Percentiles rank a stretch among this genome's conserved stretches.
These are phyloP conservation scores for Phytopythium ostracodes DNA, from an alignment of 352 stramenopile species.

Conservation along the genomic window DNA sequence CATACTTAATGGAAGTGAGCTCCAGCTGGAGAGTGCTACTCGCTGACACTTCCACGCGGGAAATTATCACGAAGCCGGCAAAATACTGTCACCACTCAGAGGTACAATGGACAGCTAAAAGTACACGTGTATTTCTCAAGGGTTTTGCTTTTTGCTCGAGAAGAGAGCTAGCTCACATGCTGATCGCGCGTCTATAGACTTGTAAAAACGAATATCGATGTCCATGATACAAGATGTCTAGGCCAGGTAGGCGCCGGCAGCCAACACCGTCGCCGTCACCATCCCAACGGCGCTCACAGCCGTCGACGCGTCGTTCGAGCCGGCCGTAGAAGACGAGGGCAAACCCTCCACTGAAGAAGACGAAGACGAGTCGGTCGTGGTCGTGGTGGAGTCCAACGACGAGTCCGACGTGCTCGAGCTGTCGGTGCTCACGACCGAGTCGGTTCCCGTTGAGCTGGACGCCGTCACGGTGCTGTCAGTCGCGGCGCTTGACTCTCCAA, in stretches of 20 bases:
- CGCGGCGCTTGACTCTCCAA: slow-evolving; percentile 9
- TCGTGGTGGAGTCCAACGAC: background rate
- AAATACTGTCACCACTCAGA: no score
- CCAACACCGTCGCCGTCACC: slow-evolving; percentile 14
- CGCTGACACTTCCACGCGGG: no score
- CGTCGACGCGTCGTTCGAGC: slow-evolving; percentile 21
- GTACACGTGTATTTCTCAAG: slow-evolving; percentile 2
- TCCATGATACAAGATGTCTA: slow-evolving; percentile 8
- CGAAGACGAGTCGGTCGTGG: slow-evolving; percentile 6
- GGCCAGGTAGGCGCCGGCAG: slow-evolving; percentile 19
- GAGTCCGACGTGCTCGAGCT: slow-evolving; percentile 2
- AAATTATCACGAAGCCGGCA: no score
- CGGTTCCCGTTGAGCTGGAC: slow-evolving; percentile 8
- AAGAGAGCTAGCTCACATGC: no score
- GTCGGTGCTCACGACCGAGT: slow-evolving; percentile 7
- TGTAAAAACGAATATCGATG: no score
- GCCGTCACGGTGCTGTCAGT: slow-evolving; percentile 16
- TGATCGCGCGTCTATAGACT: background rate
- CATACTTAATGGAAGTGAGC: no score
- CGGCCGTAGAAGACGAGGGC: slow-evolving; percentile 11
- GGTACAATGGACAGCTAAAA: background rate
- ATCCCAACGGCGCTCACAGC: slow-evolving; percentile 14
- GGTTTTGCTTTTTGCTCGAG: no score
- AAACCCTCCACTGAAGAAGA: slow-evolving; percentile 4
- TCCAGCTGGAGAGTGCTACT: no score